These are phyloP conservation scores for Ustilago cynodontis DNA, from an alignment of 1,284 basidiomycete species.

Conservation along the genomic window DNA sequence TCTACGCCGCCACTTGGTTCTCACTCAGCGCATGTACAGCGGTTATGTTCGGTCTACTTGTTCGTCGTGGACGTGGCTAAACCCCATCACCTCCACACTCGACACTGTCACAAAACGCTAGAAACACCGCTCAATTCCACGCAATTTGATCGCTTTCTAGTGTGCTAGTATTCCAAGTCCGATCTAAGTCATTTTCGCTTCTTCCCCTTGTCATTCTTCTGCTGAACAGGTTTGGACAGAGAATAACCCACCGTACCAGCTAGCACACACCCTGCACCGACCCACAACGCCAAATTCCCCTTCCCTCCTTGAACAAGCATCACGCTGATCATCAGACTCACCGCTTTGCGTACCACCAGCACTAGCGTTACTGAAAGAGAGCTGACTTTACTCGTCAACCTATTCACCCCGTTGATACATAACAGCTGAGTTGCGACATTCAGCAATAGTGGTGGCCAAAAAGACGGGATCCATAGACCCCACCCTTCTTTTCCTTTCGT, in stretches of 20 bases:
- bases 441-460: slow-evolving; percentile 76
- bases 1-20: slow-evolving; percentile 90
- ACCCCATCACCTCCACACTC: background rate
- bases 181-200: background rate
- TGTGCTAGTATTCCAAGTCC: background rate
- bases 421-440: slow-evolving; percentile 88
- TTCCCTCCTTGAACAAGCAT: slow-evolving; percentile 71
- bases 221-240: slow-evolving; percentile 15
- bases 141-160: background rate
- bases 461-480: slow-evolving; percentile 74
- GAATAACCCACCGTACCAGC: slow-evolving; percentile 79
- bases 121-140: no score
- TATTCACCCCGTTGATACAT: slow-evolving; percentile 90
- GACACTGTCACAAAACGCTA: no score
- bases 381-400: slow-evolving; percentile 80
- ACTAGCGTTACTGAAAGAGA: slow-evolving; percentile 87
- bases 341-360: slow-evolving; percentile 88
- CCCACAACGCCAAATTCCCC: slow-evolving; percentile 55
- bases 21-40: slow-evolving; percentile 60
- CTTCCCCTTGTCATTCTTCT: background rate
- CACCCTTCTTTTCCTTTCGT: background rate
- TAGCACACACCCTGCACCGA: slow-evolving; percentile 74
- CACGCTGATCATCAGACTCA: slow-evolving; percentile 83
- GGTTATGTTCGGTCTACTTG: slow-evolving; percentile 58
- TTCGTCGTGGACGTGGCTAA: slow-evolving; percentile 44